These are phyloP conservation scores for Auricularia sp. DNA, from an alignment of 768 basidiomycete species.

Conservation along the genomic window DNA sequence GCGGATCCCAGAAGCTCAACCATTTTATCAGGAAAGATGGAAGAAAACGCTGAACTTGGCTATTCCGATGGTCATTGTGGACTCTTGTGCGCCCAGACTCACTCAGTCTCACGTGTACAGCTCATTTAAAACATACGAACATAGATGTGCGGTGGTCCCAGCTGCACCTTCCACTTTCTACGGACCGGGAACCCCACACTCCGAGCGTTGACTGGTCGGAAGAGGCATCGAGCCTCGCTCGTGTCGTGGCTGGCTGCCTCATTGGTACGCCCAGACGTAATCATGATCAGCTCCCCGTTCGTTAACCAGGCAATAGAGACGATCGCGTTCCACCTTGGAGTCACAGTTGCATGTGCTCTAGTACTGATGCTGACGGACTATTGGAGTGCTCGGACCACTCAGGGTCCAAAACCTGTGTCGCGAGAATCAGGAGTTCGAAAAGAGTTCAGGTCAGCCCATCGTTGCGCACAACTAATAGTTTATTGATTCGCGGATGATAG, in stretches of 20 bases:
- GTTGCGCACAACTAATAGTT: not conserved
- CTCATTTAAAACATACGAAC: not conserved
- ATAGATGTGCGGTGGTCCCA: conserved; percentile 7
- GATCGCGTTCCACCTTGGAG: conserved; percentile 59
- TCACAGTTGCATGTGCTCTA: conserved; percentile 46
- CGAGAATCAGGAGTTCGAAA: conserved; percentile 35
- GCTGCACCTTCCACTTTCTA: conserved; percentile 6
- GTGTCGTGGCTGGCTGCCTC: conserved; percentile 55
- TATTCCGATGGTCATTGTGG: not conserved
- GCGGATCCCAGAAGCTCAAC: too few relatives aligned
- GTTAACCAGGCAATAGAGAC: conserved; percentile 43
- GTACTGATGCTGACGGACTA: conserved; percentile 36
- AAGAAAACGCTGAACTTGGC: not conserved
- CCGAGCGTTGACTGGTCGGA: conserved; percentile 43
- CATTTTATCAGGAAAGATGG: not conserved
- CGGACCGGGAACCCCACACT: conserved; percentile 17
- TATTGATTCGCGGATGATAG: conserved; percentile 23
- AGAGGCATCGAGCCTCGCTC: conserved; percentile 43
- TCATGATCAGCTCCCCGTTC: not conserved
- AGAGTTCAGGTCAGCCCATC: conserved; percentile 45
- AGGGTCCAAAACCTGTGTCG: conserved; percentile 10
- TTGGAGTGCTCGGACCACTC: conserved; percentile 15
- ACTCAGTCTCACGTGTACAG: not conserved
- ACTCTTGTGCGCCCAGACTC: not conserved
- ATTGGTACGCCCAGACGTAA: conserved; percentile 36